Percentiles rank a stretch among this genome's conserved stretches.
Conservation (phyloP, 2,329 filamentous ascomycete species). For the Didymella arachidicola region DNA sequence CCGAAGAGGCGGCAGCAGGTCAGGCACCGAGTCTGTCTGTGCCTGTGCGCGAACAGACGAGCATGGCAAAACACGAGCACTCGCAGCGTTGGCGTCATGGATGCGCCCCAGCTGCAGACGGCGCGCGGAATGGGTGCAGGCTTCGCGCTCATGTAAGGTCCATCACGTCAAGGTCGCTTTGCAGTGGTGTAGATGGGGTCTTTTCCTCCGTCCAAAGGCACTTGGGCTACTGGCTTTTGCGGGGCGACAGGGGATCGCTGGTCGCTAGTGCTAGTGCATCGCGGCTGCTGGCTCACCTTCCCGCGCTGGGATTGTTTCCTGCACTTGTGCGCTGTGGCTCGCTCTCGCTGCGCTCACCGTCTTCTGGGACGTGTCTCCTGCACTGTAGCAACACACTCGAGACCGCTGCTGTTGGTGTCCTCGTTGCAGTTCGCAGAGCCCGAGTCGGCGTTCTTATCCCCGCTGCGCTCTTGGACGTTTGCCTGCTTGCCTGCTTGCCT, state of each 20-base stretch:
- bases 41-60: conserved; percentile 2
- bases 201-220: conserved; percentile 4
- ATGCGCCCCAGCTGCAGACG: neutral
- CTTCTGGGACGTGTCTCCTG: conserved; percentile 24
- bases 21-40: conserved; percentile 16
- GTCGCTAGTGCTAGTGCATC: conserved; percentile 6
- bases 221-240: conserved; percentile 12
- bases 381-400: neutral
- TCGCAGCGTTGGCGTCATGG: conserved; percentile 13
- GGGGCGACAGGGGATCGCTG: conserved; percentile 16
- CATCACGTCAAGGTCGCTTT: conserved; percentile 19
- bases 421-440: neutral
- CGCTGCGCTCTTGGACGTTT: conserved; percentile 3
- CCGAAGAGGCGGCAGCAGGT: conserved; percentile 2
- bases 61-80: neutral
- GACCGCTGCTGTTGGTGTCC: neutral
- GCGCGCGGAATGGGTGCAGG: neutral
- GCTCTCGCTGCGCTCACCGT: conserved; percentile 25
- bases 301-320: conserved; percentile 14
- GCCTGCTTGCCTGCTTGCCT: conserved; percentile 14
- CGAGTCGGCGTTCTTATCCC: neutral
- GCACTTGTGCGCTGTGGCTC: conserved; percentile 19
- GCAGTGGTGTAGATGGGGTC: conserved; percentile 7
- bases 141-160: conserved; percentile 8
- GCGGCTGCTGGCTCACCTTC: conserved; percentile 23